These are phyloP conservation scores for Plenodomus tracheiphilus DNA, from an alignment of 2,329 filamentous ascomycete species.

Conservation along the genomic window DNA sequence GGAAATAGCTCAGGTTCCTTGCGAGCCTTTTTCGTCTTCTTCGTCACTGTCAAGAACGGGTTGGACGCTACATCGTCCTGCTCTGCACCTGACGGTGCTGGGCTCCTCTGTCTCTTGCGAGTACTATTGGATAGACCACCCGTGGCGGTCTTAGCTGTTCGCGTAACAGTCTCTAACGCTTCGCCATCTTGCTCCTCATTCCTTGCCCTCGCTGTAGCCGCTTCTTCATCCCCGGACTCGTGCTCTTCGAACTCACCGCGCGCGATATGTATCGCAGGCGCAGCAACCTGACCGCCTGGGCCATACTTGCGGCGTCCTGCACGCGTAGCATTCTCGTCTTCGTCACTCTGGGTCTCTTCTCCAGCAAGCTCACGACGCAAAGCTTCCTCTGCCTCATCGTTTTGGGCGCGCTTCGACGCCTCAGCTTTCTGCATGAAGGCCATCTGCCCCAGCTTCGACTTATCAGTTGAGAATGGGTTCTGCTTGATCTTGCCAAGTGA, in stretches of 20 bases:
- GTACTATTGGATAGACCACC: slow-evolving; percentile 15
- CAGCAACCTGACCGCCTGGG: slow-evolving; percentile 45
- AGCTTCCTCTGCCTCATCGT: slow-evolving; percentile 67
- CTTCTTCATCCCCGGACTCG: slow-evolving; percentile 53
- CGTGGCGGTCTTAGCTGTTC: slow-evolving; percentile 10
- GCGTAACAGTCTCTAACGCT: slow-evolving; percentile 8
- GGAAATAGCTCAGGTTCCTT: slow-evolving; percentile 18
- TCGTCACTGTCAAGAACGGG: slow-evolving; percentile 41
- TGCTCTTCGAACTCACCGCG: slow-evolving; percentile 65
- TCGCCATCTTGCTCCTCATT: slow-evolving; percentile 28
- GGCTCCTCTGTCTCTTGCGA: slow-evolving; percentile 12
- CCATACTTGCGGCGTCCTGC: slow-evolving; percentile 74
- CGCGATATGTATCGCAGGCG: slow-evolving; percentile 34
- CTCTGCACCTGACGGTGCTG: slow-evolving; percentile 6
- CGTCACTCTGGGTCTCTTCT: slow-evolving; percentile 58
- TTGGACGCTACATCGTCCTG: slow-evolving; percentile 16
- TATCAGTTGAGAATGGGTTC: slow-evolving; percentile 60
- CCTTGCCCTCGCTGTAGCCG: slow-evolving; percentile 17
- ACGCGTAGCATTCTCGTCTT: slow-evolving; percentile 58
- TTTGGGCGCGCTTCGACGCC: slow-evolving; percentile 73
- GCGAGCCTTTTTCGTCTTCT: slow-evolving; percentile 29
- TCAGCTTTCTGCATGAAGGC: slow-evolving; percentile 95
- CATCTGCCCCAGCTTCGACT: slow-evolving; percentile 75
- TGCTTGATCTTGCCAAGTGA: slow-evolving; percentile 45
- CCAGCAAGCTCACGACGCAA: slow-evolving; percentile 70